Evolutionary conservation across 2,329 filamentous ascomycete genomes (phyloP).

Genomic region (Alternaria atra): DNA sequence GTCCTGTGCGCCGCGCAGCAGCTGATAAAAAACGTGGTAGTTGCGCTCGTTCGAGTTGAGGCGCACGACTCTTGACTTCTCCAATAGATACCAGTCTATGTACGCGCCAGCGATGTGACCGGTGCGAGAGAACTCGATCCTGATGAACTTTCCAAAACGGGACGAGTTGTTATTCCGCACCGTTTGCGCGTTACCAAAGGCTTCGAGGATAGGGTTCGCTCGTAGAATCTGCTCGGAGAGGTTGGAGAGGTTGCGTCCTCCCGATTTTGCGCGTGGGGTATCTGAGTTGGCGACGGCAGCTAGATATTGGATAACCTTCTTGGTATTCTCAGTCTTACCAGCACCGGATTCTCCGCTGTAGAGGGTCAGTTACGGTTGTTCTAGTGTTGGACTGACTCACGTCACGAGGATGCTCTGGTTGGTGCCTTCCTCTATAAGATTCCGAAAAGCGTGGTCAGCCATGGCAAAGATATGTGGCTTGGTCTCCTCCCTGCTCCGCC

Average conservation of each 20-base stretch:
- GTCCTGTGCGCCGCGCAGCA: conserved; percentile 82
- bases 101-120: conserved; percentile 95
- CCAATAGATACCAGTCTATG: conserved; percentile 97
- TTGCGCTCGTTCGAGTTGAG: conserved; percentile 89
- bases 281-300: conserved; percentile 92
- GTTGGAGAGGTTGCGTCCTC: conserved; percentile 76
- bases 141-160: conserved; percentile 97
- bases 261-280: conserved; percentile 67
- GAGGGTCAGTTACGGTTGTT: conserved; percentile 25
- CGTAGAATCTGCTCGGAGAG: conserved; percentile 95
- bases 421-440: conserved; percentile 90
- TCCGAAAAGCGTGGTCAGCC: conserved; percentile 95
- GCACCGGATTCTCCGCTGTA: conserved; percentile 87
- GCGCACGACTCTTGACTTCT: conserved; percentile 96
- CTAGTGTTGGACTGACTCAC: conserved; percentile 49
- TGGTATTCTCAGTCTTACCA: conserved; percentile 98
- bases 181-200: conserved; percentile 97
- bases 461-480: conserved; percentile 98
- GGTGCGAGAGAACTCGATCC: conserved; percentile 88
- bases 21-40: conserved; percentile 97
- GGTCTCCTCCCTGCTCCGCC: conserved; percentile 88
- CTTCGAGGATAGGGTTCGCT: conserved; percentile 96
- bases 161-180: conserved; percentile 99
- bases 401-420: conserved; percentile 99
- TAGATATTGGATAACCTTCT: conserved; percentile 98